Evolutionary conservation across 2,329 filamentous ascomycete genomes (phyloP).

Genomic region (Talaromyces rugulosus): DNA sequence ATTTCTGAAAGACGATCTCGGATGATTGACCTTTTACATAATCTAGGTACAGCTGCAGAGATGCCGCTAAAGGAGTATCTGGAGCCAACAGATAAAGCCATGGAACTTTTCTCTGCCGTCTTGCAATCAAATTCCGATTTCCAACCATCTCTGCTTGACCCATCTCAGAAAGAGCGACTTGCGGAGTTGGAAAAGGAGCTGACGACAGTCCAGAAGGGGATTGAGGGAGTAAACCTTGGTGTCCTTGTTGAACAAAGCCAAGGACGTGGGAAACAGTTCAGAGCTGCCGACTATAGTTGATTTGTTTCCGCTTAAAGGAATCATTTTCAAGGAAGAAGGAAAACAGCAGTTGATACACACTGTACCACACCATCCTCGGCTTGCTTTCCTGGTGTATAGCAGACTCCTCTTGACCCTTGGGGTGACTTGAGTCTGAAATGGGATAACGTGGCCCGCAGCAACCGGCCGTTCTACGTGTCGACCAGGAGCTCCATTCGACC

Average conservation of each 20-base stretch:
- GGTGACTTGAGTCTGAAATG: neutral
- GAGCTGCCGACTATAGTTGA: neutral
- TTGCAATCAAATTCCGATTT: conserved; percentile 25
- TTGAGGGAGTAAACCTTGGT: conserved; percentile 31
- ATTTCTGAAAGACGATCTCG: conserved; percentile 28
- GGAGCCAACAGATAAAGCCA: conserved; percentile 27
- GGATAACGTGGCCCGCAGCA: neutral
- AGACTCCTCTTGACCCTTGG: neutral
- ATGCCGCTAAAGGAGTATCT: conserved; percentile 26
- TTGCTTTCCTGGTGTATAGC: neutral
- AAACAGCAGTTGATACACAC: neutral
- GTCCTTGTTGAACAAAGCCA: conserved; percentile 20
- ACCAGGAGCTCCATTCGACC: no score
- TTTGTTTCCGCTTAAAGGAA: neutral
- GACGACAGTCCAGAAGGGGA: conserved; percentile 26
- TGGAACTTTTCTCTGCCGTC: conserved; percentile 27
- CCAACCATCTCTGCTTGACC: conserved; percentile 23
- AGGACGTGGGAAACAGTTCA: conserved; percentile 1
- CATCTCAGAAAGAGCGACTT: conserved; percentile 24
- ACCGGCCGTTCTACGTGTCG: neutral
- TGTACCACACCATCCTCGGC: neutral
- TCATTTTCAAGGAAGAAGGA: neutral
- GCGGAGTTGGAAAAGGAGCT: conserved; percentile 28
- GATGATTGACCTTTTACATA: conserved; percentile 24
- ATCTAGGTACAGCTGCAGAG: conserved; percentile 25